A percentile compares a stretch with the other conserved stretches of the same genome.
These are phyloP conservation scores for Strobilomyces confusus DNA, from an alignment of 768 basidiomycete species.

Conservation along the genomic window DNA sequence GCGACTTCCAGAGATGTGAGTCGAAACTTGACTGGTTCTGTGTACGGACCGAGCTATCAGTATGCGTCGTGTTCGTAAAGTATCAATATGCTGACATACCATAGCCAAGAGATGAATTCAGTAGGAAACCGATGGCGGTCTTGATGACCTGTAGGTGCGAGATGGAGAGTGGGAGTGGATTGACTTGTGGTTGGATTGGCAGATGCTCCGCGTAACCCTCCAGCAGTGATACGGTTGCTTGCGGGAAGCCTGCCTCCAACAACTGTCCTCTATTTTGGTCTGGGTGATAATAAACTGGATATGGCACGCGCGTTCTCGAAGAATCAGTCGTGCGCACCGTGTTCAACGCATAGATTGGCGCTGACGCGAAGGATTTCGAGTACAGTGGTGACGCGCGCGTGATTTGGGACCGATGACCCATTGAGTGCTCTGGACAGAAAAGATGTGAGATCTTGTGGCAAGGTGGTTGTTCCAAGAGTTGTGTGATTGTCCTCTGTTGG, in stretches of 20 bases:
- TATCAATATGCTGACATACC: constrained; percentile 48
- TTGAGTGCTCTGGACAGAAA: constrained; percentile 55
- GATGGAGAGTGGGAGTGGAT: constrained; percentile 50
- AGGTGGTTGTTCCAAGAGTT: constrained; percentile 55
- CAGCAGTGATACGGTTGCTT: constrained; percentile 60
- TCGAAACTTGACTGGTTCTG: constrained; percentile 69
- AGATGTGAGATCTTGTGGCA: constrained; percentile 62
- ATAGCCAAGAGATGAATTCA: constrained; percentile 75
- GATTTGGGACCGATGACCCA: constrained; percentile 43
- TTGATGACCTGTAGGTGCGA: constrained; percentile 69
- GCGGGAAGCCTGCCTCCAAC: constrained; percentile 67
- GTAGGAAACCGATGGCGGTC: constrained; percentile 72
- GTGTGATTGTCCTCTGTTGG: constrained; percentile 66
- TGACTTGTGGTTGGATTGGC: constrained; percentile 34
- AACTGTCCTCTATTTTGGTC: constrained; percentile 73
- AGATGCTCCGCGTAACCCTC: constrained; percentile 56
- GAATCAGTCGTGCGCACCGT: constrained; percentile 44
- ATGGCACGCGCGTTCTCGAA: constrained; percentile 2
- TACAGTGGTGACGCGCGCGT: constrained; percentile 46
- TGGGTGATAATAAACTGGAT: constrained; percentile 25
- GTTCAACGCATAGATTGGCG: constrained; percentile 84
- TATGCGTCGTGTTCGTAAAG: neutral
- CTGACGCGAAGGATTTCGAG: constrained; percentile 73
- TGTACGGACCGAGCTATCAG: constrained; percentile 1
- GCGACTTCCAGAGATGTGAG: constrained; percentile 68